Percentiles rank a stretch among this genome's conserved stretches.
phyloP scores from a whole-genome alignment of 129 eudicot genomes.

The Cynara cardunculus region DNA sequence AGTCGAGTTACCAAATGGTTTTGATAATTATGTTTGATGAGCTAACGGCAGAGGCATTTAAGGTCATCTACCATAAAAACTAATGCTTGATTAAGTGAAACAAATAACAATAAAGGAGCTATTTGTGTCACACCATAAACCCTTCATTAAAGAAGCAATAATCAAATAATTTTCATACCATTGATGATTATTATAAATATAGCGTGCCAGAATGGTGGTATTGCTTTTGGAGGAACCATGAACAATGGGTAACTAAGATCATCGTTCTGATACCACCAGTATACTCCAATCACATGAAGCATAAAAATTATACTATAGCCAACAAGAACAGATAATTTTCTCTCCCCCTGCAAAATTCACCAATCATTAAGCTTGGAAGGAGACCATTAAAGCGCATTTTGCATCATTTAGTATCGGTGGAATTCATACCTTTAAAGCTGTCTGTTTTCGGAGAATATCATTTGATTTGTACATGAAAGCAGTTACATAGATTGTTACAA shows the following conservation, averaged over 20 bases:
- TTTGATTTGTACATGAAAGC: slow-evolving; percentile 86
- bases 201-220: slow-evolving; percentile 92
- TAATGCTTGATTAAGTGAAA: neutral
- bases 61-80: neutral
- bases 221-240: slow-evolving; percentile 77
- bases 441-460: slow-evolving; percentile 75
- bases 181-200: slow-evolving; percentile 65
- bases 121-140: slow-evolving; percentile 5
- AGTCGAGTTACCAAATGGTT: neutral
- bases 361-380: neutral
- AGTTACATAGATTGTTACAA: slow-evolving; percentile 60
- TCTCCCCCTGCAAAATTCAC: slow-evolving; percentile 61
- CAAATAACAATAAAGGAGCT: neutral
- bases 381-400: neutral
- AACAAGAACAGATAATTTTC: slow-evolving; percentile 57
- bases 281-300: slow-evolving; percentile 66
- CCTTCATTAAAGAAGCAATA: neutral
- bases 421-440: slow-evolving; percentile 53
- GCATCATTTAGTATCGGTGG: neutral
- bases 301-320: slow-evolving; percentile 50
- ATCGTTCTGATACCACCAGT: slow-evolving; percentile 72
- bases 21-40: neutral
- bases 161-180: slow-evolving; percentile 42
- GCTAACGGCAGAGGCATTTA: neutral
- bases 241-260: slow-evolving; percentile 57